These are phyloP conservation scores for Kwoniella dendrophila DNA, from an alignment of 768 basidiomycete genomes.

Conservation along the genomic window DNA sequence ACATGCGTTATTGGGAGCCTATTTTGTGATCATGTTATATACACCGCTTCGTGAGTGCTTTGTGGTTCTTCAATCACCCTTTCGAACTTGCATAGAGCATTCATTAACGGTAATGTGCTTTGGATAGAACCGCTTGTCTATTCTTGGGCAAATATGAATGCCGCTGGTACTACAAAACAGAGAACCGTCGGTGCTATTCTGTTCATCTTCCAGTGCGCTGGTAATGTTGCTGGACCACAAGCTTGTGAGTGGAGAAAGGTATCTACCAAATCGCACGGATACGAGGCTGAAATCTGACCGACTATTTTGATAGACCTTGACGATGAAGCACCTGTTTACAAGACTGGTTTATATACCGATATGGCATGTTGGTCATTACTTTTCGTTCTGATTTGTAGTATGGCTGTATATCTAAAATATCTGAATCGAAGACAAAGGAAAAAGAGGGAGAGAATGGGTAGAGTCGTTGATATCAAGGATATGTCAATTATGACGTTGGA, in stretches of 20 bases:
- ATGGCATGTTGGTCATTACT: constrained; percentile 59
- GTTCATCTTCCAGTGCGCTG: constrained; percentile 36
- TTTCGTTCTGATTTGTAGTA: constrained; percentile 55
- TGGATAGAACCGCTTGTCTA: constrained; percentile 33
- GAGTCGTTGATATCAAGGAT: constrained; percentile 56
- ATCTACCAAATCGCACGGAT: too few species aligned
- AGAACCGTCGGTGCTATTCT: constrained; percentile 25
- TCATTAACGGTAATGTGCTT: background rate
- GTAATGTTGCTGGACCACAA: constrained; percentile 40
- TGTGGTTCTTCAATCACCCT: too few species aligned
- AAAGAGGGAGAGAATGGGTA: constrained; percentile 56
- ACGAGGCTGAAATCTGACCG: background rate
- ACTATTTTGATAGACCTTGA: constrained; percentile 15
- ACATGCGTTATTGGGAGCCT: constrained; percentile 24
- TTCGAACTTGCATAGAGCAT: background rate
- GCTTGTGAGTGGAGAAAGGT: constrained; percentile 19
- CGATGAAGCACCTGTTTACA: constrained; percentile 50
- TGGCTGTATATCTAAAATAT: constrained; percentile 56
- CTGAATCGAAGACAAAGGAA: constrained; percentile 58
- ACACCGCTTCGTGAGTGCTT: constrained; percentile 29
- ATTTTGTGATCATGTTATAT: constrained; percentile 32
- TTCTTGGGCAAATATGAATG: constrained; percentile 44
- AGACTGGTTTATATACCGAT: constrained; percentile 57
- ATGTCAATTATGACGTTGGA: constrained; percentile 53
- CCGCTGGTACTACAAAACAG: constrained; percentile 42